Conservation (phyloP, 192 early-diverging fungal genomes). For the Linnemannia elongata region DNA sequence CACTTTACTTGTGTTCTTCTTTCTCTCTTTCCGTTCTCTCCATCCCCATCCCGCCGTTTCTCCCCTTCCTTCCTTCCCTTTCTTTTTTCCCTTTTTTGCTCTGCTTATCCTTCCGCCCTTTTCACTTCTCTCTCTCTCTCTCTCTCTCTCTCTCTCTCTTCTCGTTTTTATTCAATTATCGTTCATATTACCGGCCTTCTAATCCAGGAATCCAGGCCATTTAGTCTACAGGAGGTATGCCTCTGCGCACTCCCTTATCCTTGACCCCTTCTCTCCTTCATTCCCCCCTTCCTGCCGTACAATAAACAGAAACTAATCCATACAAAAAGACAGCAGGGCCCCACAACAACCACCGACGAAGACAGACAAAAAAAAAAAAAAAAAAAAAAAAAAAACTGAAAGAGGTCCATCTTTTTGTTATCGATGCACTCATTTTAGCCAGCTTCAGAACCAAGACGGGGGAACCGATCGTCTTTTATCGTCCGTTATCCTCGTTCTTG, state of each 20-base stretch:
- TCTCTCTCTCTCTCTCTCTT: not conserved
- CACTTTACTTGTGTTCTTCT: not conserved
- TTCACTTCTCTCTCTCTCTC: not conserved
- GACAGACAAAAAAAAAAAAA: too few relatives aligned
- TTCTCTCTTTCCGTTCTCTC: not conserved
- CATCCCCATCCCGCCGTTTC: not conserved
- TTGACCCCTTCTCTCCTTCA: not conserved
- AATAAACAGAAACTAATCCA: not conserved
- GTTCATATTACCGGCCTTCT: not conserved
- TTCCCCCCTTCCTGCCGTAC: not conserved
- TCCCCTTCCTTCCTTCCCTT: not conserved
- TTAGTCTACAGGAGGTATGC: conserved; percentile 9
- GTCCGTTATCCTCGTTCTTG: not conserved
- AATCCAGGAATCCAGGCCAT: not conserved
- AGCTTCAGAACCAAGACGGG: not conserved
- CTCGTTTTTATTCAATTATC: conserved; percentile 3
- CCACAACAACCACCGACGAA: not conserved
- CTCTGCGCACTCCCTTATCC: not conserved
- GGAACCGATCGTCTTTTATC: not conserved
- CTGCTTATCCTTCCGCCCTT: not conserved
- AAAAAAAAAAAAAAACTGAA: conserved; percentile 1
- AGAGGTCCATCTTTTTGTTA: not conserved
- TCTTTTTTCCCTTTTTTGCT: not conserved
- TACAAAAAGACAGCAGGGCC: not conserved
- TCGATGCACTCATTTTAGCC: not conserved